A percentile compares a stretch with the other conserved stretches of the same genome.
Evolutionary conservation across 768 basidiomycete species (phyloP).

Genomic region (Plicaturopsis crispa): DNA sequence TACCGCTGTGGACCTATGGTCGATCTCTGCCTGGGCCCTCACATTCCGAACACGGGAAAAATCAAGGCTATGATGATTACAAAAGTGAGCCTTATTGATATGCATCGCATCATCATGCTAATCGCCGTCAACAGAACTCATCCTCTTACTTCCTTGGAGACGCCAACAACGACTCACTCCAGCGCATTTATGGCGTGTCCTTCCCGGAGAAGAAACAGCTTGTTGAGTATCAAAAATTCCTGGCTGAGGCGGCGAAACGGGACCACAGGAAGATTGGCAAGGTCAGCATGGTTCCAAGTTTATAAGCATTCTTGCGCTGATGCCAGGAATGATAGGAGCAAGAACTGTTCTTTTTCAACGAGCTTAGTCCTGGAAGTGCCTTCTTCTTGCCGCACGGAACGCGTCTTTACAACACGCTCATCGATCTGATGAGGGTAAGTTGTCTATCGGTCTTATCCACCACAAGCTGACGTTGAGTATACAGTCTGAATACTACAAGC

Average conservation of each 20-base stretch:
- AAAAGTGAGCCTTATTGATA: conserved; percentile 46
- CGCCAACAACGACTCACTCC: conserved; percentile 85
- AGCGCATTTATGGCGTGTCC: conserved; percentile 96
- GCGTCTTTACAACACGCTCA: conserved; percentile 88
- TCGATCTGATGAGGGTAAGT: conserved; percentile 85
- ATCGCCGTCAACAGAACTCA: conserved; percentile 57
- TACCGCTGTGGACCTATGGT: conserved; percentile 99
- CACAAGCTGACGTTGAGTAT: conserved; percentile 2
- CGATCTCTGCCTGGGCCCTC: conserved; percentile 94
- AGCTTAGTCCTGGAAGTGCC: conserved; percentile 87
- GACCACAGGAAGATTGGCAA: conserved; percentile 96
- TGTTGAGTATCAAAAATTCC: conserved; percentile 89
- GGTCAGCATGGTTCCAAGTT: conserved; percentile 29
- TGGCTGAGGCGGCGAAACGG: conserved; percentile 95
- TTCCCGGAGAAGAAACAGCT: conserved; percentile 98
- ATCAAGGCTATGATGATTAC: conserved; percentile 98
- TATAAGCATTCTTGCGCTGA: too few species aligned
- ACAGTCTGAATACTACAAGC: conserved; percentile 88
- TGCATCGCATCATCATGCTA: conserved; percentile 4
- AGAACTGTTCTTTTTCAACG: conserved; percentile 98
- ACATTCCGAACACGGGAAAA: conserved; percentile 95
- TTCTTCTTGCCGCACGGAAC: conserved; percentile 99
- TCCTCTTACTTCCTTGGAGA: conserved; percentile 98
- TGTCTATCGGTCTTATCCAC: conserved; percentile 3
- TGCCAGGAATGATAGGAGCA: too few species aligned